These are phyloP conservation scores for Gossypium davidsonii DNA, from an alignment of 441 rosid species.

Conservation along the genomic window DNA sequence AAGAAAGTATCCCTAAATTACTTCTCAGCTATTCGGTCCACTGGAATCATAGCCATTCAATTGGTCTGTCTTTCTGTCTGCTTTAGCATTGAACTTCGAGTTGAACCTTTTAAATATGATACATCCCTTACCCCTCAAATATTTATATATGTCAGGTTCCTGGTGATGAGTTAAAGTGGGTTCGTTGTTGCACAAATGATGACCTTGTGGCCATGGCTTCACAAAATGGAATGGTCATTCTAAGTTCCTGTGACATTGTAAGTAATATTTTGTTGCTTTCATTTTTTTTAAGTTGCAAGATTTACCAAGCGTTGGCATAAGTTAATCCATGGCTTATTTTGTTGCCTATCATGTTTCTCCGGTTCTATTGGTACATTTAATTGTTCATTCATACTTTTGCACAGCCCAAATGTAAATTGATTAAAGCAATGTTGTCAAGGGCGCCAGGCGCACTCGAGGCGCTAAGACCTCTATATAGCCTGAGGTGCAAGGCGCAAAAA, in stretches of 20 bases:
- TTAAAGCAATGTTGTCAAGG: neutral
- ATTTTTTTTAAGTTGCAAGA: neutral
- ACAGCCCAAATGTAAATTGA: neutral
- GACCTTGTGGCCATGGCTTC: slow-evolving; percentile 98
- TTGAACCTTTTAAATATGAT: neutral
- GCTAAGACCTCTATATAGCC: neutral
- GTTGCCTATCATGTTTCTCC: neutral
- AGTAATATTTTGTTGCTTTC: slow-evolving; percentile 16
- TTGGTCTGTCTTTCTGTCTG: slow-evolving; percentile 48
- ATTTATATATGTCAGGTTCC: slow-evolving; percentile 55
- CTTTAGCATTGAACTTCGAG: neutral
- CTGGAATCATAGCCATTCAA: slow-evolving; percentile 94
- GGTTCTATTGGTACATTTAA: neutral
- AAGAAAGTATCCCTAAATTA: slow-evolving; percentile 77
- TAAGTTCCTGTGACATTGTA: slow-evolving; percentile 75
- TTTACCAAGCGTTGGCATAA: neutral
- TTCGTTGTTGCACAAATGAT: slow-evolving; percentile 77
- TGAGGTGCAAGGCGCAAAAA: neutral
- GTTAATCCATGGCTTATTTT: neutral
- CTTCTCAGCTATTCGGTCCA: slow-evolving; percentile 86
- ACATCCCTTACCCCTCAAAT: slow-evolving; percentile 9
- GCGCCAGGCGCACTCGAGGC: neutral
- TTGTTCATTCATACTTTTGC: neutral
- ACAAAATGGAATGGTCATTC: slow-evolving; percentile 85
- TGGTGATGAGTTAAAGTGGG: slow-evolving; percentile 96